phyloP scores from a whole-genome alignment of 495 filamentous ascomycete genomes.

The Aspergillus affinis region DNA sequence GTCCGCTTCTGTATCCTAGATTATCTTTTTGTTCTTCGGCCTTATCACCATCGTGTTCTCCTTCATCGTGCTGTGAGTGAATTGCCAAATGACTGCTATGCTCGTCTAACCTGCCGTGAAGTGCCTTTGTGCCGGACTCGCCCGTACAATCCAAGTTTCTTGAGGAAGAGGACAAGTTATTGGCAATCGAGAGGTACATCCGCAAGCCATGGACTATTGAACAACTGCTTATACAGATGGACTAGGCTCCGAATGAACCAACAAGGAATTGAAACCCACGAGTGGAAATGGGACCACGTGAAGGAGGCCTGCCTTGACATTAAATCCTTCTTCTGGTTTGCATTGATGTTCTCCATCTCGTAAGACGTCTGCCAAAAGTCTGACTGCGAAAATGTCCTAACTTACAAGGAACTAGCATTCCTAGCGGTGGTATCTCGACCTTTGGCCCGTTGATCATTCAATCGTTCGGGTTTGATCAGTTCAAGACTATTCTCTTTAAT shows the following conservation, averaged over 20 bases:
- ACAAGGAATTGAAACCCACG: conserved; percentile 55
- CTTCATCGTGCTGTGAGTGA: conserved; percentile 39
- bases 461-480: conserved; percentile 58
- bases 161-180: conserved; percentile 55
- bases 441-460: conserved; percentile 66
- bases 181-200: conserved; percentile 57
- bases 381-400: not conserved
- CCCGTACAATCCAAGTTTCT: conserved; percentile 61
- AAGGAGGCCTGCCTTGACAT: conserved; percentile 59
- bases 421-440: conserved; percentile 60
- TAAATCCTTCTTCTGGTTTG: conserved; percentile 70
- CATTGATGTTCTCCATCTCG: conserved; percentile 53
- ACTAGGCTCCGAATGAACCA: conserved; percentile 61
- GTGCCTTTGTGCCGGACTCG: conserved; percentile 57
- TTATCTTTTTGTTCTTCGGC: conserved; percentile 57
- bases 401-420: conserved; percentile 47
- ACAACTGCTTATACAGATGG: not conserved
- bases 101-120: conserved; percentile 17
- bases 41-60: conserved; percentile 52
- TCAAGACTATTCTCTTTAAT: conserved; percentile 63
- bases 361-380: conserved; percentile 17
- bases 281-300: conserved; percentile 64
- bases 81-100: not conserved
- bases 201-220: not conserved
- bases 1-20: conserved; percentile 24